phyloP scores from a whole-genome alignment of 768 basidiomycete species.

The Tremella mesenterica region DNA sequence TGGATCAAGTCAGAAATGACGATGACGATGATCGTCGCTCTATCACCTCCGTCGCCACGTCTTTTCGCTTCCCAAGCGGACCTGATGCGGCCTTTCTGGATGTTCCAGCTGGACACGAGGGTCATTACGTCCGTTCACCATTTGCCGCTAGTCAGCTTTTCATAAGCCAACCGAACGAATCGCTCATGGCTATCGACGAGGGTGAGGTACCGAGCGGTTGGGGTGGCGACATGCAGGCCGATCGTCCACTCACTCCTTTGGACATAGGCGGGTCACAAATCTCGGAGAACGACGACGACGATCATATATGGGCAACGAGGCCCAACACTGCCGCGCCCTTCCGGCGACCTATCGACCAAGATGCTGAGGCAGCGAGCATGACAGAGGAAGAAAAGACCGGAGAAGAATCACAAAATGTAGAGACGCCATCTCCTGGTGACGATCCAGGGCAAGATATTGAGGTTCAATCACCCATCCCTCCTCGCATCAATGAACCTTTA shows the following conservation, averaged over 20 bases:
- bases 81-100: slow-evolving; percentile 34
- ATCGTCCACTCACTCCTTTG: slow-evolving; percentile 17
- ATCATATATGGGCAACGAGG: slow-evolving; percentile 22
- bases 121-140: slow-evolving; percentile 64
- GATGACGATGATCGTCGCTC: slow-evolving; percentile 86
- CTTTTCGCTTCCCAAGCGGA: slow-evolving; percentile 51
- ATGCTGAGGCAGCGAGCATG: too few relatives aligned
- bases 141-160: slow-evolving; percentile 81
- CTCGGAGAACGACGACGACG: slow-evolving; percentile 27
- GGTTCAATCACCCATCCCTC: neutral
- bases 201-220: slow-evolving; percentile 17
- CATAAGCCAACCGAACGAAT: slow-evolving; percentile 45
- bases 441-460: neutral
- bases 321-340: slow-evolving; percentile 45
- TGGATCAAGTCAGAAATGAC: slow-evolving; percentile 79
- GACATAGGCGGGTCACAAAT: slow-evolving; percentile 16
- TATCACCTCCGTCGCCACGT: slow-evolving; percentile 60
- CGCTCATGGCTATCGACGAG: slow-evolving; percentile 29
- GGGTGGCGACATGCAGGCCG: slow-evolving; percentile 4
- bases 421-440: neutral
- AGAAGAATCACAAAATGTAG: neutral
- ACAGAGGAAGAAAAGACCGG: neutral
- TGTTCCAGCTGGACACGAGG: slow-evolving; percentile 58
- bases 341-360: slow-evolving; percentile 44
- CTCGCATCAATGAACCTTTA: slow-evolving; percentile 4